Conservation (phyloP, 352 stramenopile genomes). For the Globisporangium carolinianum region DNA sequence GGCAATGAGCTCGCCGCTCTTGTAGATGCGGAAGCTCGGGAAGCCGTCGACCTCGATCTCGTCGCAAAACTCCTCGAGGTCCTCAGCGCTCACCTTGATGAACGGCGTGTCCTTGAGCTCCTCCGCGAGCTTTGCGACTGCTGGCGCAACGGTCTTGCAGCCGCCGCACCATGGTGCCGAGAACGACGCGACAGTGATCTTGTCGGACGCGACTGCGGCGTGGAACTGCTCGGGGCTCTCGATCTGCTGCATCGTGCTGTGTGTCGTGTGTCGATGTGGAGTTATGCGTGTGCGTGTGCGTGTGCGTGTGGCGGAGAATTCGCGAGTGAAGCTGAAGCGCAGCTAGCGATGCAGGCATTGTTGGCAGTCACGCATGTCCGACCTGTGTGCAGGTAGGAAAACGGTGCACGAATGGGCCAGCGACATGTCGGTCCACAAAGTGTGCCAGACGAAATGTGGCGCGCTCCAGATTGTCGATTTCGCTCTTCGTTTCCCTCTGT, state of each 20-base stretch:
- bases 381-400: too few species aligned
- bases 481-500: neutral
- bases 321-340: constrained; percentile 7
- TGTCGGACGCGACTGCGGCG: constrained; percentile 25
- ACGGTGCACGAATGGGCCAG: too few species aligned
- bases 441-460: neutral
- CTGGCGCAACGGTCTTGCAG: constrained; percentile 56
- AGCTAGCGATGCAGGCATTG: neutral
- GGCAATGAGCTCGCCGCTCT: constrained; percentile 38
- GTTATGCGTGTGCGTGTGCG: constrained; percentile 1
- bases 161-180: constrained; percentile 56
- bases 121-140: constrained; percentile 40
- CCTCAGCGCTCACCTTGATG: constrained; percentile 42
- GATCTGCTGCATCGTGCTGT: constrained; percentile 26
- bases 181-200: constrained; percentile 42
- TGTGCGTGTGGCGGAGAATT: constrained; percentile 3
- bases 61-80: constrained; percentile 57
- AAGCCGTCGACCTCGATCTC: constrained; percentile 73
- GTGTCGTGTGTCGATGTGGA: neutral
- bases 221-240: constrained; percentile 35
- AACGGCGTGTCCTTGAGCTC: constrained; percentile 54
- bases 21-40: constrained; percentile 75
- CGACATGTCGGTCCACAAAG: neutral
- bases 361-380: neutral
- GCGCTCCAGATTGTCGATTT: neutral